Evolutionary conservation across 345 rosid genomes (phyloP).

Genomic region (Arabidopsis arenosa): DNA sequence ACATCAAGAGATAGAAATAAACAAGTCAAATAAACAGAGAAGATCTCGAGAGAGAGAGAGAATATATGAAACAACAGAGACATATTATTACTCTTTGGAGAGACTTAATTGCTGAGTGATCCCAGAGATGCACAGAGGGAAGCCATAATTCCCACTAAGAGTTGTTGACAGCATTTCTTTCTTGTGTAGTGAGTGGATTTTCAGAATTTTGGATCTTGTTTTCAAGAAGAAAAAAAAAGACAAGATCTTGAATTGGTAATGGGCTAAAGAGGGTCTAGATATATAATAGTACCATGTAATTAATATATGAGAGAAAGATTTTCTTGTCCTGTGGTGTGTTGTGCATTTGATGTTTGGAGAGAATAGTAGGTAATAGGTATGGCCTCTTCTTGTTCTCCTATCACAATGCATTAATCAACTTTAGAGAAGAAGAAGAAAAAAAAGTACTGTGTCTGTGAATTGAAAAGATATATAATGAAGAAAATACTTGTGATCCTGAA

Average conservation of each 20-base stretch:
- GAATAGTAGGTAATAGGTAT: slow-evolving; percentile 37
- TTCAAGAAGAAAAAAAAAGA: neutral
- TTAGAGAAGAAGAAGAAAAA: neutral
- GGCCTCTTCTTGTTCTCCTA: slow-evolving; percentile 15
- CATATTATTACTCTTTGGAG: slow-evolving; percentile 50
- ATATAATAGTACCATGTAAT: slow-evolving; percentile 33
- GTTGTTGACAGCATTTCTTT: slow-evolving; percentile 53
- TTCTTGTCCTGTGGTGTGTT: slow-evolving; percentile 19
- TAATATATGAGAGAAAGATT: slow-evolving; percentile 1
- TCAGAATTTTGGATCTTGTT: slow-evolving; percentile 25
- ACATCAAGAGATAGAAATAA: neutral
- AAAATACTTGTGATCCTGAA: neutral
- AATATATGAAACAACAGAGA: neutral
- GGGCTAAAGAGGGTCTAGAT: slow-evolving; percentile 10
- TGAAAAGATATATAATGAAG: neutral
- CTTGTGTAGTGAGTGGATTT: neutral
- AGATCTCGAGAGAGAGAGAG: neutral
- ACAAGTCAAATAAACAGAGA: slow-evolving; percentile 19
- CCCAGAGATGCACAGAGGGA: slow-evolving; percentile 59
- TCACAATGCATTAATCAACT: slow-evolving; percentile 12
- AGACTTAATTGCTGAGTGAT: slow-evolving; percentile 46
- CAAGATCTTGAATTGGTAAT: slow-evolving; percentile 35
- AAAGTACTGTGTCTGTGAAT: neutral
- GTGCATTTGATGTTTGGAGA: slow-evolving; percentile 26
- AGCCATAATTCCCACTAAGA: slow-evolving; percentile 56